Evolutionary conservation across 768 basidiomycete genomes (phyloP).

Genomic region (Coprinopsis sp.): DNA sequence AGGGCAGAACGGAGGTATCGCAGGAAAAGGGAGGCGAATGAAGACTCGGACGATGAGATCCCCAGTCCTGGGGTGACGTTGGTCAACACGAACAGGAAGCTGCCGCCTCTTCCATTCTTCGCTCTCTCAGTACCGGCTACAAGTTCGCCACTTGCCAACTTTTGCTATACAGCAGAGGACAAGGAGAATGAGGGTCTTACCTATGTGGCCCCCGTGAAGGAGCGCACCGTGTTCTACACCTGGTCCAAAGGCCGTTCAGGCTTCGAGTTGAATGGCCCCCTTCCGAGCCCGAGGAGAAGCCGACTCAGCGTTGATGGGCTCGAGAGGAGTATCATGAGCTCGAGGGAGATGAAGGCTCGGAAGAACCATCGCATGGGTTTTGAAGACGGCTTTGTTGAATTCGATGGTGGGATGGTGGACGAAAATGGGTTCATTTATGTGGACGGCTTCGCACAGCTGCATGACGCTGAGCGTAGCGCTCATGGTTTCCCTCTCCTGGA

Average conservation of each 20-base stretch:
- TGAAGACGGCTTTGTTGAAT: background rate
- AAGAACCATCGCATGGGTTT: background rate
- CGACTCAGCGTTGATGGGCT: background rate
- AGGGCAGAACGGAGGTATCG: background rate
- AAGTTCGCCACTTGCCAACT: slow-evolving; percentile 46
- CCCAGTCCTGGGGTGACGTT: background rate
- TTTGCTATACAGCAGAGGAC: slow-evolving; percentile 37
- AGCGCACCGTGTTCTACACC: slow-evolving; percentile 3
- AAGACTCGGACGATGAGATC: background rate
- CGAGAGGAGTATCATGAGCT: background rate
- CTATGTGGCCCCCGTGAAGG: slow-evolving; percentile 2
- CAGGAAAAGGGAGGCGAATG: background rate
- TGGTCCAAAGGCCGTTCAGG: slow-evolving; percentile 1
- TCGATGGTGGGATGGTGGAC: background rate
- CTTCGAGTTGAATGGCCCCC: no score
- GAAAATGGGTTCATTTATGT: slow-evolving; percentile 1
- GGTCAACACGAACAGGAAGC: background rate
- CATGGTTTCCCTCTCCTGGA: background rate
- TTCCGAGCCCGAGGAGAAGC: background rate
- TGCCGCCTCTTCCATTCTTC: background rate
- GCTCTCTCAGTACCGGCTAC: slow-evolving; percentile 47
- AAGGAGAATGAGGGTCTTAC: slow-evolving; percentile 18
- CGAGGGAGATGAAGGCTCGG: background rate
- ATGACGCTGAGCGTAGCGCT: slow-evolving; percentile 1
- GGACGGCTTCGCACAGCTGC: slow-evolving; percentile 9